Evolutionary conservation across 805 yeast genomes (phyloP).

Genomic region (Wickerhamiella alocasiicola): DNA sequence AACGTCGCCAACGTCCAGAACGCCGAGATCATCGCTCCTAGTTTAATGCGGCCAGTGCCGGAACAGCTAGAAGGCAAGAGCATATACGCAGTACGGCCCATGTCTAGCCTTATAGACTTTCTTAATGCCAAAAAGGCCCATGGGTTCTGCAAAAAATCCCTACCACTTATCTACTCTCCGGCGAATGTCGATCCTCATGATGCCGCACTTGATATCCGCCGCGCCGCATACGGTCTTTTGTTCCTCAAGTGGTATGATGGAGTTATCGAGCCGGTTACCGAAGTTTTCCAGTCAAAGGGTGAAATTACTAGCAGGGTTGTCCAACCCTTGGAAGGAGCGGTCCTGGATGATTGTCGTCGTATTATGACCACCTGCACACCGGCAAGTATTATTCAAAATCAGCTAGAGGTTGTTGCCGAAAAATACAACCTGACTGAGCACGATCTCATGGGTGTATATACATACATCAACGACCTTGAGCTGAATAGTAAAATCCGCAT

Average conservation of each 20-base stretch:
- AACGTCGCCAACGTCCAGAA: conserved; percentile 4
- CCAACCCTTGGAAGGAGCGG: background rate
- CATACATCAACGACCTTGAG: conserved; percentile 1
- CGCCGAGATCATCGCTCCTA: background rate
- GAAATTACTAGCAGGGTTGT: background rate
- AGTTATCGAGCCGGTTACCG: background rate
- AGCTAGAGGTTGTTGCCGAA: background rate
- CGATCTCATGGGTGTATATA: conserved; percentile 1
- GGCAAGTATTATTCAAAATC: background rate
- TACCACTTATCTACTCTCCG: conserved; percentile 1
- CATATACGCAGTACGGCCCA: background rate
- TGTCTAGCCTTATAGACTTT: background rate
- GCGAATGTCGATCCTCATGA: conserved; percentile 1
- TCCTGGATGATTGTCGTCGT: background rate
- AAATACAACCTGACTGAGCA: background rate
- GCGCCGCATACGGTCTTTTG: conserved; percentile 2
- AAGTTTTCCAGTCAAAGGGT: background rate
- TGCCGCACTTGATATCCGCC: conserved; percentile 5
- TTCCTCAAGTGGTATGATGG: conserved; percentile 3
- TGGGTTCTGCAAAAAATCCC: background rate
- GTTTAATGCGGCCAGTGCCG: background rate
- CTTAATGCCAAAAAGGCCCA: background rate
- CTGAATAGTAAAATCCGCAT: background rate
- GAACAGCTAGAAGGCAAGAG: background rate
- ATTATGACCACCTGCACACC: background rate